Evolutionary conservation across 208 protist genomes (phyloP), one percentile per base, ranked within the genome.

Genomic region (Acanthamoeba culbertsoni): DNA sequence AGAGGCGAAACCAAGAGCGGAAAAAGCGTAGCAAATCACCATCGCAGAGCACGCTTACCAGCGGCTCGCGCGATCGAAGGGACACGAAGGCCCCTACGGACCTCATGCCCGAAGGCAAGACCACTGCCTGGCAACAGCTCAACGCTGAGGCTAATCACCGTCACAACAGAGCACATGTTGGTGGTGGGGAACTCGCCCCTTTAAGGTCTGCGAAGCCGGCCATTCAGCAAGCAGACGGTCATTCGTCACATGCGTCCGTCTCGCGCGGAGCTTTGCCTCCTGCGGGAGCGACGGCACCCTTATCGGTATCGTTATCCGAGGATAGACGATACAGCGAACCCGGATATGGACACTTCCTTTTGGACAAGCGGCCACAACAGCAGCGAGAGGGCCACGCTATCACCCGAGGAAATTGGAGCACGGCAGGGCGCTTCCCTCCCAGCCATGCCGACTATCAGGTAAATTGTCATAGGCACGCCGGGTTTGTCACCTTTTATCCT

Each of bases 91-190:
- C 62, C 62, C 20, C 37, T 26, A 28, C 62, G 62, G 62, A 73
- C 33, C 62, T 42, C 62, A 82, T 53, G 71, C 71, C 71, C 35
- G 71, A 82, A 82, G 71, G 71, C 71, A 82, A 82, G 71, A 82
- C 42, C 71, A 55, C 71, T 82, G 71, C 71, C 71, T 53, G 71
- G 43, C 42, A 53, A 55, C 71, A 82, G 35, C 71, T 82, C 42
- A 48, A 82, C 42, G 42, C 42, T 35, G 71, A 82, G 37, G 71
- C 71, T 82, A 82, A 82, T 55, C 12, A 40, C 53, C 71, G 35
- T 7, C 71, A 31, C 37, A 26, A 82, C 43, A 53, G 42, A 55
- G 42, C 51, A 23, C 51, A 82, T 43, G 43, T 3, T 8, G 28
- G 8, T 31, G 71, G 1, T 42, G 33, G 23, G 42, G 42, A 55